Base-by-base conservation (phyloP, 805 yeast genomes). In the Zygosaccharomyces bisporus region DNA sequence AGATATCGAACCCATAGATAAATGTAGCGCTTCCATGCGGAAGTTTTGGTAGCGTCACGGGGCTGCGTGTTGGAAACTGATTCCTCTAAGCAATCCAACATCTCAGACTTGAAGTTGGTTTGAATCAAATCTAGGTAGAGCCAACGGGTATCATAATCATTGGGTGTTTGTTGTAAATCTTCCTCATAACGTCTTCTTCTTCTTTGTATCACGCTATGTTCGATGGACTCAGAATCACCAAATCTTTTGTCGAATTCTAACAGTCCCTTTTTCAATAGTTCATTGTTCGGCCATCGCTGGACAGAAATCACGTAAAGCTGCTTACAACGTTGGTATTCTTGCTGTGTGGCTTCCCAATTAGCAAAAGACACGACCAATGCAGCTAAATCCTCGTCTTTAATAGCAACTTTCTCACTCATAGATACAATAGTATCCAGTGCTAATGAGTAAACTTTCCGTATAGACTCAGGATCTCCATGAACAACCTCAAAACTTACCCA, bases 131-230 rank as follows among this genome's bases (percentile, higher is more conserved):
- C 70, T 1, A 87, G 47, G 55, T 81, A 81, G 0, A 76, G 60
- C 91, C 95, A 89, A 97, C 98, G 90, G 0, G 80, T 67, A 55
- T 85, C 93, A 61, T 79, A 81, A 64, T 86, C 86, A 0, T 44
- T 32, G 0, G 87, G 81, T 41, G 76, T 69, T 8, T 57, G 52
- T 5, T 57, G 46, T 10, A 86, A 53, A 16, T 65, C 68, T 2
- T 66, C 60, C 54, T 81, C 81, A 58, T 84, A 86, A 42, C 68
- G 69, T 5, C 70, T 61, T 47, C 72, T 74, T 46, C 95, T 67
- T 54, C 83, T 83, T 2, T 64, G 50, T 13, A 77, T 48, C 0
- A 83, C 69, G 2, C 79, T 75, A 3, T 61, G 54, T 49, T 80
- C 81, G n/a, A 81, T 72, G 0, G 78, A 73, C 10, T 69, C 73